Evolutionary conservation across 164 flowering plant species (phyloP), one percentile per base, ranked within the genome.

Genomic region (Malania oleifera): DNA sequence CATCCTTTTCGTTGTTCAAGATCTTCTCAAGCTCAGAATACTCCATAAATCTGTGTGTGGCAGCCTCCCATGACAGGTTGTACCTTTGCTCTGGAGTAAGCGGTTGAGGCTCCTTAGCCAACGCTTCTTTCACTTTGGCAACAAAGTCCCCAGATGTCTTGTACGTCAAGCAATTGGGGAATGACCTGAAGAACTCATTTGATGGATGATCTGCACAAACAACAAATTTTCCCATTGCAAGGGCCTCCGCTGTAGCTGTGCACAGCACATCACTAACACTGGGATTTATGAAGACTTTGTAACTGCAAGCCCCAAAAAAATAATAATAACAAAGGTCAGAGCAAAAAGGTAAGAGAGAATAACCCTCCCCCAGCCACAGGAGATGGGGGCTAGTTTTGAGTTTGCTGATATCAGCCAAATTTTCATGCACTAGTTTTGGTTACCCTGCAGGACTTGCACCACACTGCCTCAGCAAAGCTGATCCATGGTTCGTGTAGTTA

Each of bases 221-320:
- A 5, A 95, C 99, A 74, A 95, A 91, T 70, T 95, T 95, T 17
- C 99, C 99, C 99, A 95, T 95, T 38, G 99, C 99, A 59, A 95
- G 97, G 19, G 99, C 99, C 74, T 95, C 99, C 5, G 99, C 99
- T 47, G 99, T 95, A 11, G 97, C 99, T 0, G 99, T 95, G 75
- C 92, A 85, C 14, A 83, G 82, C 29, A 85, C 92, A 62, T 85
- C 92, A 63, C 99, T 95, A 2, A 91, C 86, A 65, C 99, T 90
- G 13, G 99, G 97, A 67, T 95, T 95, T 76, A 95, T 80, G 79
- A 95, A 95, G 46, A 95, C 87, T 68, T 95, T 95, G 82, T 95
- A 95, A 66, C 99, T 95, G 49, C 70, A 72, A 56, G 78, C 66
- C 50, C 4, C 11, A 46, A 46, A 20, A 5, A 8, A 22, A 17